Conservation (phyloP, 2,329 filamentous ascomycete genomes). For the Stagonosporopsis tanaceti region DNA sequence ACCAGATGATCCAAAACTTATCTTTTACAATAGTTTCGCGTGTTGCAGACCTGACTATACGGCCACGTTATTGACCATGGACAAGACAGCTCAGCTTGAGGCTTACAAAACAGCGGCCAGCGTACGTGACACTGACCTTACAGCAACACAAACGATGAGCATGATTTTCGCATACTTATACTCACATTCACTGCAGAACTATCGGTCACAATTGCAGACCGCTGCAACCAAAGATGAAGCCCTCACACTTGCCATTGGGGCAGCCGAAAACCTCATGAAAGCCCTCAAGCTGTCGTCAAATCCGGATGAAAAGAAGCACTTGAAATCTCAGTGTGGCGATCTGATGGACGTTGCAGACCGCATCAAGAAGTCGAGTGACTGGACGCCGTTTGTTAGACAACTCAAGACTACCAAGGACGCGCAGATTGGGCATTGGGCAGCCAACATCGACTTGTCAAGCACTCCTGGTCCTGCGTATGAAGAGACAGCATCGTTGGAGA, state of each 20-base stretch:
- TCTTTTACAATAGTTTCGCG: not conserved
- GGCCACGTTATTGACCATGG: conserved; percentile 32
- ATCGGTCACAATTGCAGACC: conserved; percentile 56
- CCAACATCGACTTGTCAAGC: conserved; percentile 27
- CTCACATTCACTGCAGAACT: conserved; percentile 35
- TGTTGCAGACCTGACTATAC: not conserved
- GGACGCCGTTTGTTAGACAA: conserved; percentile 30
- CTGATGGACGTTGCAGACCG: conserved; percentile 76
- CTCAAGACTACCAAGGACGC: conserved; percentile 19
- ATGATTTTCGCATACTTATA: conserved; percentile 7
- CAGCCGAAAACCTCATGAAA: conserved; percentile 82
- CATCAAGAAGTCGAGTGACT: conserved; percentile 65
- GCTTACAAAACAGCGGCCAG: conserved; percentile 43
- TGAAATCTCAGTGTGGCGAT: conserved; percentile 73
- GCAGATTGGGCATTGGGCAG: conserved; percentile 34
- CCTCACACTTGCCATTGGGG: conserved; percentile 76
- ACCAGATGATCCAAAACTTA: conserved; percentile 8
- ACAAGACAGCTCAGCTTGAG: conserved; percentile 34
- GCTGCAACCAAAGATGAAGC: conserved; percentile 68
- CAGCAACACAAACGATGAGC: conserved; percentile 1
- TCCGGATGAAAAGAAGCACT: conserved; percentile 69
- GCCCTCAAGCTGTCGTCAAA: conserved; percentile 70
- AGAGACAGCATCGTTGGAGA: not conserved
- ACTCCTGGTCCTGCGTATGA: conserved; percentile 1
- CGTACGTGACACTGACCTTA: conserved; percentile 41